Percentiles rank a stretch among this genome's conserved stretches.
These are phyloP conservation scores for Glaciozyma antarctica DNA, from an alignment of 768 basidiomycete genomes.

Conservation along the genomic window DNA sequence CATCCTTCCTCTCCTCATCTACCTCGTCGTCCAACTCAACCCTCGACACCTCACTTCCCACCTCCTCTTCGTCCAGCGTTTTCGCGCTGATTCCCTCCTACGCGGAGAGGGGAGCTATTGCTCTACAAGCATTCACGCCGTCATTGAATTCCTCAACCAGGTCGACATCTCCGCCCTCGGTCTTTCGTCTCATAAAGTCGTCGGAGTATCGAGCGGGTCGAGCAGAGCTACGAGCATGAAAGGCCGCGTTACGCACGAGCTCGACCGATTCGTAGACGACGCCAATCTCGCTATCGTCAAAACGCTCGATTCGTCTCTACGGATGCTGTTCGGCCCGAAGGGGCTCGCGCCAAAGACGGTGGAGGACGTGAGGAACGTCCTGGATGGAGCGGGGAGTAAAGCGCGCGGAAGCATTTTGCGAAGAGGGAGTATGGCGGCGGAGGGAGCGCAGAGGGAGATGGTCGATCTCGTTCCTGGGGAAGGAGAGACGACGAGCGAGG, in stretches of 20 bases:
- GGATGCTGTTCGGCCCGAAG: slow-evolving; percentile 53
- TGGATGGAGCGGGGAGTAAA: slow-evolving; percentile 26
- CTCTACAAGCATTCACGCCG: slow-evolving; percentile 86
- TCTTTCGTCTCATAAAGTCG: slow-evolving; percentile 42
- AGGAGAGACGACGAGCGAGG: not conserved
- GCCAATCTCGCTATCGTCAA: slow-evolving; percentile 61
- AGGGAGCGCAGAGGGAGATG: slow-evolving; percentile 31
- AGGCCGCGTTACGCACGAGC: slow-evolving; percentile 39
- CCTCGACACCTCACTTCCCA: slow-evolving; percentile 68
- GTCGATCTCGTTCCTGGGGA: slow-evolving; percentile 18
- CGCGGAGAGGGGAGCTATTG: slow-evolving; percentile 86
- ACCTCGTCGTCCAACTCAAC: slow-evolving; percentile 84
- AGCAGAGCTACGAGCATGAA: not conserved
- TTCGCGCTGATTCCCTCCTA: slow-evolving; percentile 46
- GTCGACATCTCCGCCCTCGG: slow-evolving; percentile 71
- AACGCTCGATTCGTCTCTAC: slow-evolving; percentile 83
- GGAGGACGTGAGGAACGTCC: slow-evolving; percentile 40
- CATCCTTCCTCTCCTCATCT: slow-evolving; percentile 86
- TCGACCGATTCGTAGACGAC: slow-evolving; percentile 56
- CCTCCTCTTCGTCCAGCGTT: slow-evolving; percentile 50
- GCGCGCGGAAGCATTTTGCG: slow-evolving; percentile 13
- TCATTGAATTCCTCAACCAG: slow-evolving; percentile 89
- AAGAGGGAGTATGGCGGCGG: slow-evolving; percentile 6
- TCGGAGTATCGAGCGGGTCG: slow-evolving; percentile 22
- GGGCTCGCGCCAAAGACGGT: slow-evolving; percentile 49